A percentile compares a stretch with the other conserved stretches of the same genome.
Evolutionary conservation across 2,329 filamentous ascomycete species (phyloP).

Genomic region (Colletotrichum tabaci): DNA sequence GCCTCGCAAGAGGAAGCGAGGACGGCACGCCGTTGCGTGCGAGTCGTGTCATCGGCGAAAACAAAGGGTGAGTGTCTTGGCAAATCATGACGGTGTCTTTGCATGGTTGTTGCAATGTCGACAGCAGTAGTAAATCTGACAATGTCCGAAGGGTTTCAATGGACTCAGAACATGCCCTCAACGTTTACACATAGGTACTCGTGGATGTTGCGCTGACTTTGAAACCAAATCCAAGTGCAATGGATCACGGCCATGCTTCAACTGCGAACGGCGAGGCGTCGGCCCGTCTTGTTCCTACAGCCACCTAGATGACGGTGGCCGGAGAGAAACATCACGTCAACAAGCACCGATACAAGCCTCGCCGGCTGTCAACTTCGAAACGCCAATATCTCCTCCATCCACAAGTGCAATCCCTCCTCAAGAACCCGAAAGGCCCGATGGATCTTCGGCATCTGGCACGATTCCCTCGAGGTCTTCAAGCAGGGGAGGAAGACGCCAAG

Average conservation of each 20-base stretch:
- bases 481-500: constrained; percentile 22
- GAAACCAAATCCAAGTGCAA: constrained; percentile 21
- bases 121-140: neutral
- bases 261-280: constrained; percentile 35
- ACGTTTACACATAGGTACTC: neutral
- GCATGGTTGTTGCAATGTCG: neutral
- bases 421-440: constrained; percentile 8
- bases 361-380: constrained; percentile 3
- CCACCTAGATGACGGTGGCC: constrained; percentile 14
- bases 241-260: constrained; percentile 38
- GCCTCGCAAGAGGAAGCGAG: constrained; percentile 33
- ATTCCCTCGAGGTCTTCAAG: constrained; percentile 23
- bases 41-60: constrained; percentile 42
- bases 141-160: neutral
- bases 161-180: neutral
- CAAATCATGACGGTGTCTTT: neutral
- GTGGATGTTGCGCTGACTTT: neutral
- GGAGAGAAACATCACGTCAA: neutral
- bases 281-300: constrained; percentile 23
- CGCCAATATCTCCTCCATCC: constrained; percentile 11
- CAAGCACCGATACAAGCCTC: neutral
- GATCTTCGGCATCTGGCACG: constrained; percentile 1
- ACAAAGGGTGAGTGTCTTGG: constrained; percentile 33
- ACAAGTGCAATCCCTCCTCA: neutral
- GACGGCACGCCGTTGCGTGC: constrained; percentile 38